Percentiles rank a stretch among this genome's conserved stretches.
Conservation (phyloP, 768 basidiomycete genomes). For the Boletus subparvulus region DNA sequence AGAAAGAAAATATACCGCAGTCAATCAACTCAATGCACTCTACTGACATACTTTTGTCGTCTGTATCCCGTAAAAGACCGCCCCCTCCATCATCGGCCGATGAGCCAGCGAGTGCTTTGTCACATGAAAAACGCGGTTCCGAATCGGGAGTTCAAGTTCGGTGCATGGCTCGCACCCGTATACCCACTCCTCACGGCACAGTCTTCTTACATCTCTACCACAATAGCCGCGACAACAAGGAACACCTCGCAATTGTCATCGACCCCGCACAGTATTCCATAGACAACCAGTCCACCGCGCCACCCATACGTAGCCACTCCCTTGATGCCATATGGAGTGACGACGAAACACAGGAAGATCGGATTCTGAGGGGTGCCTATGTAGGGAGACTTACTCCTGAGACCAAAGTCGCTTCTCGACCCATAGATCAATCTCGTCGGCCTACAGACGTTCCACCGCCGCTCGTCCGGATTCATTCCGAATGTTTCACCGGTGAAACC, state of each 20-base stretch:
- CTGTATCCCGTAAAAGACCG: conserved; percentile 38
- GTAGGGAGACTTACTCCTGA: conserved; percentile 74
- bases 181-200: conserved; percentile 94
- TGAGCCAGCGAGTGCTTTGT: conserved; percentile 17
- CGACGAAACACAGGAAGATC: conserved; percentile 88
- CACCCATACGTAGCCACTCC: conserved; percentile 75
- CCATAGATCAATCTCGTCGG: conserved; percentile 19
- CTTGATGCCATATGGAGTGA: conserved; percentile 85
- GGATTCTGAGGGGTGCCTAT: conserved; percentile 92
- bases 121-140: not conserved
- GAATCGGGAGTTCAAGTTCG: conserved; percentile 56
- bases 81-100: conserved; percentile 31
- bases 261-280: conserved; percentile 82
- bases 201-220: conserved; percentile 94
- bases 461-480: conserved; percentile 93
- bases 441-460: conserved; percentile 57
- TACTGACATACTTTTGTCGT: conserved; percentile 36
- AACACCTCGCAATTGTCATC: conserved; percentile 93
- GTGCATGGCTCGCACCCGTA: conserved; percentile 96
- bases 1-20: conserved; percentile 53
- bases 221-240: conserved; percentile 88
- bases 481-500: conserved; percentile 98
- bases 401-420: conserved; percentile 45
- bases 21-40: conserved; percentile 1
- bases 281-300: conserved; percentile 35